phyloP scores from a whole-genome alignment of 1,139 yeast species.

The Scheffersomyces segobiensis region DNA sequence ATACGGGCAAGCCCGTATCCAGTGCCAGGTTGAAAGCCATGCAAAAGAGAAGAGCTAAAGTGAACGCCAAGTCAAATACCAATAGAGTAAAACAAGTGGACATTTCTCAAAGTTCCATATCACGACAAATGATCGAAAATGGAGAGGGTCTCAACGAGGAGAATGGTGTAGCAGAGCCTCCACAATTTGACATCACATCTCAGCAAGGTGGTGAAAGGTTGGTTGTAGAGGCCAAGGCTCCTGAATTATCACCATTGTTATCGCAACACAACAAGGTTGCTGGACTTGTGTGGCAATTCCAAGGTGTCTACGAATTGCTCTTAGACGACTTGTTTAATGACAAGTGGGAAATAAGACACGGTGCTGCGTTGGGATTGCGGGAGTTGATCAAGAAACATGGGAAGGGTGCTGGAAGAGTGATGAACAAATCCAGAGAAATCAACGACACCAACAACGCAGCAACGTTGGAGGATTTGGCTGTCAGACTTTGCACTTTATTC shows the following conservation, averaged over 20 bases:
- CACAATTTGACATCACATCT: conserved; percentile 62
- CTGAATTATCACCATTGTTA: conserved; percentile 68
- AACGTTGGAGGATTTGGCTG: conserved; percentile 85
- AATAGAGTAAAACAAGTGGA: conserved; percentile 63
- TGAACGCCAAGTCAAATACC: conserved; percentile 64
- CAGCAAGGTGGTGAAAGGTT: conserved; percentile 81
- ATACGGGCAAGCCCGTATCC: conserved; percentile 29
- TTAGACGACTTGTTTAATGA: conserved; percentile 81
- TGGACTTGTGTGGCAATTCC: conserved; percentile 90
- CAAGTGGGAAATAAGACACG: conserved; percentile 94
- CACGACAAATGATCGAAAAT: conserved; percentile 53
- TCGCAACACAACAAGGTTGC: conserved; percentile 76
- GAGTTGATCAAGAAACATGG: conserved; percentile 88
- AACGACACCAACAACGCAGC: conserved; percentile 66
- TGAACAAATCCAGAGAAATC: conserved; percentile 58
- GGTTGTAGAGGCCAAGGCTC: conserved; percentile 76
- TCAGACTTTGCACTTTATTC: conserved; percentile 81
- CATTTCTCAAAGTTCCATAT: conserved; percentile 74
- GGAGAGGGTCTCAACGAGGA: conserved; percentile 24
- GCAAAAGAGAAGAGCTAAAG: conserved; percentile 90
- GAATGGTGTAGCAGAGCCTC: conserved; percentile 12
- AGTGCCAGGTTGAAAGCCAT: conserved; percentile 89
- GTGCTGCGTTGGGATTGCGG: conserved; percentile 89
- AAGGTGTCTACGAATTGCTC: conserved; percentile 90
- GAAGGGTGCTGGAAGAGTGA: conserved; percentile 78